Evolutionary conservation across 441 rosid genomes (phyloP).

Genomic region (Populus trichocarpa): DNA sequence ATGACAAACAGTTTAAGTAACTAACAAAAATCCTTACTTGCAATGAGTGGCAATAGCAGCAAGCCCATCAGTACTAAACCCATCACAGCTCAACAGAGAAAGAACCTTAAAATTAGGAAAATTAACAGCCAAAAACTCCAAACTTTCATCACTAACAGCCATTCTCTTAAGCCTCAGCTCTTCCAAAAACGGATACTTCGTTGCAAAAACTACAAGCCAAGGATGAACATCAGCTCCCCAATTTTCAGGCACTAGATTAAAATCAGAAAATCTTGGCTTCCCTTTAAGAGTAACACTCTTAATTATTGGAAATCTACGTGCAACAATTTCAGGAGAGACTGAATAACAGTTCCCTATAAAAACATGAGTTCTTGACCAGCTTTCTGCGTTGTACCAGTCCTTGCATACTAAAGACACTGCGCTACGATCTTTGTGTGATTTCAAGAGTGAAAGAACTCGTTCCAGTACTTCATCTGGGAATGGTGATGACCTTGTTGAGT

Average conservation of each 20-base stretch:
- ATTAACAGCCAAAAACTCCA: constrained; percentile 48
- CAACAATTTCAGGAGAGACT: constrained; percentile 55
- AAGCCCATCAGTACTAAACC: constrained; percentile 58
- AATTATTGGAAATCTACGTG: constrained; percentile 50
- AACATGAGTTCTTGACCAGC: constrained; percentile 56
- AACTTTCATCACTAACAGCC: constrained; percentile 56
- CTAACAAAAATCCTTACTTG: constrained; percentile 34
- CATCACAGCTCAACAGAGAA: constrained; percentile 61
- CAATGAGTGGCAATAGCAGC: constrained; percentile 53
- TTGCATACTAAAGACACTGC: constrained; percentile 57
- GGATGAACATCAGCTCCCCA: constrained; percentile 66
- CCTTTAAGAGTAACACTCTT: constrained; percentile 58
- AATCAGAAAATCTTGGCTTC: constrained; percentile 66
- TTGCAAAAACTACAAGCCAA: constrained; percentile 58
- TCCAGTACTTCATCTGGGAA: constrained; percentile 71
- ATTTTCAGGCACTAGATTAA: constrained; percentile 58
- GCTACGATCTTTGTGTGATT: constrained; percentile 54
- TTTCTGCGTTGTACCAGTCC: constrained; percentile 64
- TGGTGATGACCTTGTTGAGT: constrained; percentile 19
- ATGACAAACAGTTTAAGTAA: neutral
- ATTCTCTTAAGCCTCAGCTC: constrained; percentile 67
- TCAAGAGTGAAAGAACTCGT: constrained; percentile 43
- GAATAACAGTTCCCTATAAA: constrained; percentile 73
- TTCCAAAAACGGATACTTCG: constrained; percentile 48
- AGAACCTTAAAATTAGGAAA: constrained; percentile 52